phyloP scores from a whole-genome alignment of 352 stramenopile genomes.

The Phytophthora pini region DNA sequence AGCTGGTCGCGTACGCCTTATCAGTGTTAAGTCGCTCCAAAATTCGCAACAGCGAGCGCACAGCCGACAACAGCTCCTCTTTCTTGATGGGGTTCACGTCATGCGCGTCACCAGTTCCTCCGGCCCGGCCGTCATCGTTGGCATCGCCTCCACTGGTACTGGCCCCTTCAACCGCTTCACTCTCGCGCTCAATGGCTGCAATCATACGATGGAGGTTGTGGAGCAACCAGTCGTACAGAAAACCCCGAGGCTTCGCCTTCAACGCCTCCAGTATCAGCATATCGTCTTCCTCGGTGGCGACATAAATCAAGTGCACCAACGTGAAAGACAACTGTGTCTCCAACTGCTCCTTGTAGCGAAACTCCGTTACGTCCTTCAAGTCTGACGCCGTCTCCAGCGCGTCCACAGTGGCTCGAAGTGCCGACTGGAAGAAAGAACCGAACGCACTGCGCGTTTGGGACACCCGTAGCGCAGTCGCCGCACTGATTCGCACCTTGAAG shows the following conservation, averaged over 20 bases:
- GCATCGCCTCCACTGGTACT: conserved; percentile 38
- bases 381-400: conserved; percentile 86
- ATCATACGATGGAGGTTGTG: conserved; percentile 90
- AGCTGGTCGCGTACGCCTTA: conserved; percentile 68
- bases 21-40: conserved; percentile 66
- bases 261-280: conserved; percentile 71
- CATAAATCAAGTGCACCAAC: conserved; percentile 81
- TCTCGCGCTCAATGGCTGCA: conserved; percentile 65
- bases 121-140: conserved; percentile 30
- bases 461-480: conserved; percentile 77
- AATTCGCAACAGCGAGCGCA: conserved; percentile 78
- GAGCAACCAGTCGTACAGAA: conserved; percentile 91
- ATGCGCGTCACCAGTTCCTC: conserved; percentile 61
- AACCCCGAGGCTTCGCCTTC: conserved; percentile 66
- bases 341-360: conserved; percentile 91
- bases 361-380: conserved; percentile 88
- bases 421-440: conserved; percentile 73
- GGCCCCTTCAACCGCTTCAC: conserved; percentile 24
- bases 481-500: conserved; percentile 90
- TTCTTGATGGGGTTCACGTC: conserved; percentile 87
- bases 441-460: conserved; percentile 73
- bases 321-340: conserved; percentile 90
- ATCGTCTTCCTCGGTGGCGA: conserved; percentile 79
- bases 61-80: conserved; percentile 77
- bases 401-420: conserved; percentile 71